Base-by-base conservation (phyloP, 2,329 filamentous ascomycete genomes). In the Ophiocordyceps camponoti-saundersi region DNA sequence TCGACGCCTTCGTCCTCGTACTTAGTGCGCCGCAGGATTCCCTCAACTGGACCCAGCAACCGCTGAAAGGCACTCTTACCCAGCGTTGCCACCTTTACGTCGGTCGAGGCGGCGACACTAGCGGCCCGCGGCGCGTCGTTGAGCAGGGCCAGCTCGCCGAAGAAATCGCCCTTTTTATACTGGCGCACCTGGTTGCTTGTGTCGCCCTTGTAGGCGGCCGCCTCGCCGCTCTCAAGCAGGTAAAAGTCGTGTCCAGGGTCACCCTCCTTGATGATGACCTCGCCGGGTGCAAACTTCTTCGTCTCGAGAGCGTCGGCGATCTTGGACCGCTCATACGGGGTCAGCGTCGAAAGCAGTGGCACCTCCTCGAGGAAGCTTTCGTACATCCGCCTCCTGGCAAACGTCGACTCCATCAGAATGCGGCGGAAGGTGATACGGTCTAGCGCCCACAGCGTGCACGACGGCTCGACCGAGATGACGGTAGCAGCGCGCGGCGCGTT, bases 361-460 rank as follows among this genome's bases (percentile, higher is more conserved):
- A 96, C 92, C 61, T 95, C 88, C 61, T 94, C 89, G 21, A 98
- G 73, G 71, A 98, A 96, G 55, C 80, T 86, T 67, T 98, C 92
- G 65, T 96, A 96, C 81, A 96, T 90, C 58, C 90, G 85, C 56
- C 92, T 82, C 48, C 90, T 85, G 56, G 93, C 86, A 69, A 95
- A 96, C 3, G 92, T 94, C 39, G 86, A 93, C 67, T 96, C 90
- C 89, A 98, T 95, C 51, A 98, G 73, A 53, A 98, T 96, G 50
- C 92, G 85, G 56, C 92, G 87, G 74, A 98, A 98, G 11, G 92
- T 98, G 52, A 95, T 75, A 46, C 92, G 86, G 61, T 98, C 92
- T 45, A 98, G 73, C 20, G 88, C 88, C 92, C 92, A 98, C 11
- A 98, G 74, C 3, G 83, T 89, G 58, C 84, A 89, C 32, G 75